These are phyloP conservation scores for Yamadazyma spencermartinsiae DNA, from an alignment of 1,139 yeast genomes.

Conservation along the genomic window DNA sequence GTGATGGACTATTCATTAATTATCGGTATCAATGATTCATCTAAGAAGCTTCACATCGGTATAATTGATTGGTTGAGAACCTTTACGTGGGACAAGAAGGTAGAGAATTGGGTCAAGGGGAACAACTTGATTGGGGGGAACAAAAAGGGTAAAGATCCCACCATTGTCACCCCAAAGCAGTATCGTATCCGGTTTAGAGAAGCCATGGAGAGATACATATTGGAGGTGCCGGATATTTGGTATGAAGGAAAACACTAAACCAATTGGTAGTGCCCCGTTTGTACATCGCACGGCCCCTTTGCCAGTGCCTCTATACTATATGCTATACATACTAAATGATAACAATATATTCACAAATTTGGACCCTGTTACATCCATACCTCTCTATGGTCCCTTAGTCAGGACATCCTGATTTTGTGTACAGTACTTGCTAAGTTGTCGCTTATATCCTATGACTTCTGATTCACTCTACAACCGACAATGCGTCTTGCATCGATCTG, in stretches of 20 bases:
- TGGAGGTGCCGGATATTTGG: conserved; percentile 93
- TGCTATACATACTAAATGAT: no score
- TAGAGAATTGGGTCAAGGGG: conserved; percentile 98
- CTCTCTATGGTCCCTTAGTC: no score
- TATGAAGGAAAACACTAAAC: conserved; percentile 37
- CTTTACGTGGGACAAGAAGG: conserved; percentile 97
- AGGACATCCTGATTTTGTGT: no score
- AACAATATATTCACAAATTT: no score
- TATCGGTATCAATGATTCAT: conserved; percentile 75
- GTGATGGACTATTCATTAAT: conserved; percentile 98
- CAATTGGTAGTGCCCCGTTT: background rate
- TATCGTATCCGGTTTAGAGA: conserved; percentile 92
- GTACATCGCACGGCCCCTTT: background rate
- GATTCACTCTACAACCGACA: background rate
- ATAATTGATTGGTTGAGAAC: conserved; percentile 95
- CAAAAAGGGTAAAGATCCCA: conserved; percentile 89
- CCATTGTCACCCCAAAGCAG: conserved; percentile 95
- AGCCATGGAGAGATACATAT: conserved; percentile 94
- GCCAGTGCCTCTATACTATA: no score
- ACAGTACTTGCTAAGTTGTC: no score
- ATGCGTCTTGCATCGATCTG: background rate
- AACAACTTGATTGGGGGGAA: conserved; percentile 73
- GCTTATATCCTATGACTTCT: no score
- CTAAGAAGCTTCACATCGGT: conserved; percentile 77
- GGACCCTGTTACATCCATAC: no score